Conservation (phyloP, 306 rosid species). For the Quercus glauca region DNA sequence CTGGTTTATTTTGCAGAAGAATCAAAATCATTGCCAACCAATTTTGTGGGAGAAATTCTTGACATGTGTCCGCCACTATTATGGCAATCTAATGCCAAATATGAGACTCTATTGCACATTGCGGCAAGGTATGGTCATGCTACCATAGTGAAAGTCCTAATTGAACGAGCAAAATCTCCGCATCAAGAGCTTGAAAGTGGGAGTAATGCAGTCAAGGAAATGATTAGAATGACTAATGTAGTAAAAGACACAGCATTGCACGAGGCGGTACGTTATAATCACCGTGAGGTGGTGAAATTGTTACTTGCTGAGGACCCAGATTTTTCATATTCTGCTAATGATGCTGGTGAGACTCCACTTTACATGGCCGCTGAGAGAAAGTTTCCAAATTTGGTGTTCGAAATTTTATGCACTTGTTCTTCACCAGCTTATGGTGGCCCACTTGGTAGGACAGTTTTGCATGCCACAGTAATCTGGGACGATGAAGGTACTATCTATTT, state of each 20-base stretch:
- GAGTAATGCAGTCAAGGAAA: too few relatives aligned
- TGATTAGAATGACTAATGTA: not conserved
- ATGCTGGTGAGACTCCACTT: constrained; percentile 10
- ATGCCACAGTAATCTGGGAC: not conserved
- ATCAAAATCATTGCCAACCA: too few relatives aligned
- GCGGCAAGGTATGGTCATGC: not conserved
- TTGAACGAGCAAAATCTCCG: not conserved
- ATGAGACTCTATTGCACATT: constrained; percentile 1
- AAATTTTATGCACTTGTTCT: not conserved
- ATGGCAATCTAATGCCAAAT: not conserved
- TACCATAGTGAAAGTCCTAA: not conserved
- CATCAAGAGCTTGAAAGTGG: not conserved
- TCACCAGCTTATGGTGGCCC: not conserved
- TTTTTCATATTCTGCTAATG: not conserved
- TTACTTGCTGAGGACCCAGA: not conserved
- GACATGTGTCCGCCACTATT: not conserved
- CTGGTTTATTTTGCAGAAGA: too few relatives aligned
- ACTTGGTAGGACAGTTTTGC: not conserved
- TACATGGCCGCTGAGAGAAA: constrained; percentile 6
- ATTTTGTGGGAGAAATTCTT: too few relatives aligned
- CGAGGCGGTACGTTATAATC: not conserved
- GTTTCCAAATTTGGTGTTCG: not conserved
- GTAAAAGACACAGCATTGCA: constrained; percentile 1
- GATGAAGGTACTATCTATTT: not conserved
- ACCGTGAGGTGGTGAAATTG: not conserved